Percentiles rank a stretch among this genome's conserved stretches.
Conservation (phyloP, 805 yeast genomes). For the Hanseniaspora mollemarum region DNA sequence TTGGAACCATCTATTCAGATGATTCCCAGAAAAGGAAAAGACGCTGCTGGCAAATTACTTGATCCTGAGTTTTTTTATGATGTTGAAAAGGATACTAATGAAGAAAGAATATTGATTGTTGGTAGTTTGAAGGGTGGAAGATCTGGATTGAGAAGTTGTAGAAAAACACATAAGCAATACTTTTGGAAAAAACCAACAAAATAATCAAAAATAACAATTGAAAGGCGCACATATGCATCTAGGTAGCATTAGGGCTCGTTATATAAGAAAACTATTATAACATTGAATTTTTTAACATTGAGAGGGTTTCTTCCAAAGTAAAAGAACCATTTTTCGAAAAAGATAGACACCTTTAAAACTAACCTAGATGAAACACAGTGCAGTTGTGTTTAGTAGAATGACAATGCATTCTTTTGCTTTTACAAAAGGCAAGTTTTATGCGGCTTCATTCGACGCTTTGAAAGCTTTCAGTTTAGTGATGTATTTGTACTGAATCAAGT, state of each 20-base stretch:
- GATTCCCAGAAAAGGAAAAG: slow-evolving; percentile 80
- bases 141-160: slow-evolving; percentile 72
- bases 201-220: slow-evolving; percentile 9
- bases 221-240: no score
- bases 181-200: slow-evolving; percentile 39
- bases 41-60: slow-evolving; percentile 88
- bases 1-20: slow-evolving; percentile 63
- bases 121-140: slow-evolving; percentile 65
- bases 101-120: slow-evolving; percentile 57
- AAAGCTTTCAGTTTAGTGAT: no score
- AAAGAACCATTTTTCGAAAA: background rate
- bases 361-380: no score
- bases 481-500: no score
- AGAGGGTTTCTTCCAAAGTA: background rate
- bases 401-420: no score
- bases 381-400: no score
- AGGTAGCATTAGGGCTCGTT: no score
- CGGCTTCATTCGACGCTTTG: no score
- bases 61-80: slow-evolving; percentile 91
- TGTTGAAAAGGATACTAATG: slow-evolving; percentile 68
- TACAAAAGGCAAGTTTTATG: no score
- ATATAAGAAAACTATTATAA: background rate
- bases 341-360: no score
- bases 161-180: slow-evolving; percentile 80
- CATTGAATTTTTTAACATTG: background rate